Evolutionary conservation across 192 early-diverging fungal genomes (phyloP).

Genomic region (Coemansia reversa): DNA sequence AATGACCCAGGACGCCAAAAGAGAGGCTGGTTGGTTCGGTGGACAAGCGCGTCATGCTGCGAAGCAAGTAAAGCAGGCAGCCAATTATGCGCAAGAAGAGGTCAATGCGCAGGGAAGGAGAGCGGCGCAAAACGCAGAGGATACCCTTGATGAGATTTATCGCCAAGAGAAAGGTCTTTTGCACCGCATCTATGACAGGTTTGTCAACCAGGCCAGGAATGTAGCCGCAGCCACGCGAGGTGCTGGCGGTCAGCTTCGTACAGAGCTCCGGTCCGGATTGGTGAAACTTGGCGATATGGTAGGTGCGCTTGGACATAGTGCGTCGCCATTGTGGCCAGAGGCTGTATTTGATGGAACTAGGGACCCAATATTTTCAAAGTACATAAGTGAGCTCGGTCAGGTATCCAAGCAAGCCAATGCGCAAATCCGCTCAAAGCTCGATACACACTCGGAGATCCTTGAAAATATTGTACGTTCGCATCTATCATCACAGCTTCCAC

Average conservation of each 20-base stretch:
- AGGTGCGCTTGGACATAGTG: conserved; percentile 6
- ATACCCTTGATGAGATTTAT: neutral
- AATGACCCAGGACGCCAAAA: conserved; percentile 11
- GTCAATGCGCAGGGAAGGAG: conserved; percentile 10
- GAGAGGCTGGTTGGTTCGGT: conserved; percentile 8
- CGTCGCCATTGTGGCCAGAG: conserved; percentile 42
- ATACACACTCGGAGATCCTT: conserved; percentile 26
- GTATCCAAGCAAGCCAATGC: conserved; percentile 33
- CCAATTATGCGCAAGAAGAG: conserved; percentile 18
- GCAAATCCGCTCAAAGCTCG: conserved; percentile 25
- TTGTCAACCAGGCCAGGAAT: conserved; percentile 5
- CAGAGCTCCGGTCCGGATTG: conserved; percentile 22
- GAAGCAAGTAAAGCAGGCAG: conserved; percentile 3
- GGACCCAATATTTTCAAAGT: conserved; percentile 24
- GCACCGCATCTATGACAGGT: conserved; percentile 2
- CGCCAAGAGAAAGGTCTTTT: conserved; percentile 2
- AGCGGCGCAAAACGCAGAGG: conserved; percentile 9
- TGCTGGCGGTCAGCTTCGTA: conserved; percentile 29
- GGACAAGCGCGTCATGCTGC: conserved; percentile 9
- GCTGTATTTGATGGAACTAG: conserved; percentile 29
- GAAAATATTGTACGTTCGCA: conserved; percentile 23
- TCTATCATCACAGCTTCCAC: conserved; percentile 16
- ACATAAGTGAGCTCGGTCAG: conserved; percentile 30
- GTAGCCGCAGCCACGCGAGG: conserved; percentile 20
- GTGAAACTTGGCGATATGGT: conserved; percentile 33